Conservation (phyloP, 345 rosid species). For the Salix caprea region DNA sequence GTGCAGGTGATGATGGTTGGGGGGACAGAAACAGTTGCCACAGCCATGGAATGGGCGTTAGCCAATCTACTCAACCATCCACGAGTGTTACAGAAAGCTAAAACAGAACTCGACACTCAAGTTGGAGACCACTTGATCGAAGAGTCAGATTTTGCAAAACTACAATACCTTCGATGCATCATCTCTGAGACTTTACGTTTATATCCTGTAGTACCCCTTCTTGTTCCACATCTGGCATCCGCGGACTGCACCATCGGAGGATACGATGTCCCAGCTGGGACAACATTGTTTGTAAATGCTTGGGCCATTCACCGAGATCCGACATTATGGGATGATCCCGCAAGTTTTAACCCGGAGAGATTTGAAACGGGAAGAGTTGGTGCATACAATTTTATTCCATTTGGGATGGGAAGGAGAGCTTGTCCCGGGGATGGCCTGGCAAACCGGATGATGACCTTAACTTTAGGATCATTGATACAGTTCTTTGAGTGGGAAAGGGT, state of each 20-base stretch:
- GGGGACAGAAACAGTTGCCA: not conserved
- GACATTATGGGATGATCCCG: not conserved
- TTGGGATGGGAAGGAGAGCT: constrained; percentile 15
- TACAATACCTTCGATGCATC: not conserved
- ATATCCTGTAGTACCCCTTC: not conserved
- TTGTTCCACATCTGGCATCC: not conserved
- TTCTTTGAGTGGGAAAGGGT: constrained; percentile 12
- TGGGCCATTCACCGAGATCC: not conserved
- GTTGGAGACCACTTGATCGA: not conserved
- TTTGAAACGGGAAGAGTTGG: not conserved
- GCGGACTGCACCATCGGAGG: not conserved
- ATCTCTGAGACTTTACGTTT: not conserved
- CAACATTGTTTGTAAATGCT: not conserved
- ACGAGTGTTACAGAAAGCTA: not conserved
- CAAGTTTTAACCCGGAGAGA: constrained; percentile 12
- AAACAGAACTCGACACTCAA: not conserved
- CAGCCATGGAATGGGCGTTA: not conserved
- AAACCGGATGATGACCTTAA: constrained; percentile 9
- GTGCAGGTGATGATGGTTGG: not conserved
- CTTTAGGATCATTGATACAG: constrained; percentile 21
- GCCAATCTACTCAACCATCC: not conserved
- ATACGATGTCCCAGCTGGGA: not conserved
- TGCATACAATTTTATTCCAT: not conserved
- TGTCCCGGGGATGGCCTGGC: constrained; percentile 8
- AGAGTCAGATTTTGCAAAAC: not conserved